A percentile compares a stretch with the other conserved stretches of the same genome.
phyloP scores from a whole-genome alignment of 2,329 filamentous ascomycete genomes.

The Waltergamsia citrina region DNA sequence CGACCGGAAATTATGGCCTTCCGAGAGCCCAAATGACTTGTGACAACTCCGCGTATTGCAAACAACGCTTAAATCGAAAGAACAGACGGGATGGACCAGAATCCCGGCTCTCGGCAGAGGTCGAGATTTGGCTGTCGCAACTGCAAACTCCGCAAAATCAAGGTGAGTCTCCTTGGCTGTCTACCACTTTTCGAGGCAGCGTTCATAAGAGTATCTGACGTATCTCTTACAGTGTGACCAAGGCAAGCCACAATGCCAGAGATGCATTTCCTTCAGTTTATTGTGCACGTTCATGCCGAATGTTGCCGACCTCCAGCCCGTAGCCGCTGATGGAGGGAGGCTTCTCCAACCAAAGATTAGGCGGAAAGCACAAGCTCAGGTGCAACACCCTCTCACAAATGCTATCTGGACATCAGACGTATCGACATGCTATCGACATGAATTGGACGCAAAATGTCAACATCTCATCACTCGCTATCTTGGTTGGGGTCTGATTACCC shows the following conservation, averaged over 20 bases:
- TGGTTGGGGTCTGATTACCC: slow-evolving; percentile 22
- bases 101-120: too few relatives aligned
- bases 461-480: slow-evolving; percentile 30
- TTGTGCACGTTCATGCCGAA: slow-evolving; percentile 30
- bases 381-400: slow-evolving; percentile 14
- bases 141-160: slow-evolving; percentile 40
- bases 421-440: slow-evolving; percentile 17
- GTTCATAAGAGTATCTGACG: too few relatives aligned
- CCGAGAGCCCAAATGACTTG: too few relatives aligned
- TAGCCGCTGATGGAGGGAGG: slow-evolving; percentile 12
- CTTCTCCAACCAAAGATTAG: slow-evolving; percentile 7
- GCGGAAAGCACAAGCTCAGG: slow-evolving; percentile 8
- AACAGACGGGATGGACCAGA: too few relatives aligned
- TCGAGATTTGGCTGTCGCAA: slow-evolving; percentile 39
- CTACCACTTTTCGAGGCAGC: not conserved
- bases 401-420: slow-evolving; percentile 23
- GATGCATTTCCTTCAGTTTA: slow-evolving; percentile 31
- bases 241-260: slow-evolving; percentile 29
- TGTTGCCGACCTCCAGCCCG: slow-evolving; percentile 25
- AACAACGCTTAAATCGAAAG: too few relatives aligned
- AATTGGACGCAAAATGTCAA: slow-evolving; percentile 25
- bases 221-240: slow-evolving; percentile 31
- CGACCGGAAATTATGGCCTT: too few relatives aligned
- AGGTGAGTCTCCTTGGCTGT: slow-evolving; percentile 22
- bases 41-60: too few relatives aligned